phyloP scores from a whole-genome alignment of 2,329 filamentous ascomycete genomes.

The Plenodomus lindquistii region DNA sequence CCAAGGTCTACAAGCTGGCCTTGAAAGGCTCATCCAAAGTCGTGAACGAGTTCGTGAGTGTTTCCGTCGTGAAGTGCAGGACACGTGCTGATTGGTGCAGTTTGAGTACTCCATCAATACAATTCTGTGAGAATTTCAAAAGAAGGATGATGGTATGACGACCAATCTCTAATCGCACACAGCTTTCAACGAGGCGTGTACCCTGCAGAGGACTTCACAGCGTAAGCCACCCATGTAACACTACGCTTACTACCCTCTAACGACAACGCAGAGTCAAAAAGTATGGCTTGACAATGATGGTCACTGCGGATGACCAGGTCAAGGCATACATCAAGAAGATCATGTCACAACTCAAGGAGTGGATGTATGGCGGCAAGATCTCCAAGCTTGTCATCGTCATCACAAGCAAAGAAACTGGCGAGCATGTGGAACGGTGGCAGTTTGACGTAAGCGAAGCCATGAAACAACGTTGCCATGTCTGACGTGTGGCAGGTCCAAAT shows the following conservation, averaged over 20 bases:
- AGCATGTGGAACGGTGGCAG: slow-evolving; percentile 96
- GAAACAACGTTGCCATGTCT: slow-evolving; percentile 37
- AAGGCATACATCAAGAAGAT: slow-evolving; percentile 99
- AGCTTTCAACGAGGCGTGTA: slow-evolving; percentile 85
- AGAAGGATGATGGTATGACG: too few relatives aligned
- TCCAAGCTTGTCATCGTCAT: slow-evolving; percentile 96
- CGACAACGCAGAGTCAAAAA: slow-evolving; percentile 75
- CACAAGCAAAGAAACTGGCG: slow-evolving; percentile 94
- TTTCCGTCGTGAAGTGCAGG: background rate
- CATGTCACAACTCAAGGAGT: slow-evolving; percentile 95
- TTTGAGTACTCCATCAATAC: slow-evolving; percentile 99
- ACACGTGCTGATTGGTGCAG: slow-evolving; percentile 45
- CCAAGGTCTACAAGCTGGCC: slow-evolving; percentile 93
- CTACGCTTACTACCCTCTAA: slow-evolving; percentile 13
- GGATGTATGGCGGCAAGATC: slow-evolving; percentile 97
- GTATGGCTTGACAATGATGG: slow-evolving; percentile 97
- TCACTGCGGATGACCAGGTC: slow-evolving; percentile 95
- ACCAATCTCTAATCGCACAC: slow-evolving; percentile 15
- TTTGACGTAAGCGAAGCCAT: slow-evolving; percentile 70
- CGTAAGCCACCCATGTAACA: slow-evolving; percentile 57
- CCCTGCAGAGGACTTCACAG: slow-evolving; percentile 94
- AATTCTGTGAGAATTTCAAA: slow-evolving; percentile 68
- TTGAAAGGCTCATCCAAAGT: slow-evolving; percentile 84
- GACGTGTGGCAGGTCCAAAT: slow-evolving; percentile 58
- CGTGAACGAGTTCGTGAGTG: slow-evolving; percentile 89